A percentile compares a stretch with the other conserved stretches of the same genome.
Evolutionary conservation across 495 filamentous ascomycete genomes (phyloP).

Genomic region (Xylaria cubensis): DNA sequence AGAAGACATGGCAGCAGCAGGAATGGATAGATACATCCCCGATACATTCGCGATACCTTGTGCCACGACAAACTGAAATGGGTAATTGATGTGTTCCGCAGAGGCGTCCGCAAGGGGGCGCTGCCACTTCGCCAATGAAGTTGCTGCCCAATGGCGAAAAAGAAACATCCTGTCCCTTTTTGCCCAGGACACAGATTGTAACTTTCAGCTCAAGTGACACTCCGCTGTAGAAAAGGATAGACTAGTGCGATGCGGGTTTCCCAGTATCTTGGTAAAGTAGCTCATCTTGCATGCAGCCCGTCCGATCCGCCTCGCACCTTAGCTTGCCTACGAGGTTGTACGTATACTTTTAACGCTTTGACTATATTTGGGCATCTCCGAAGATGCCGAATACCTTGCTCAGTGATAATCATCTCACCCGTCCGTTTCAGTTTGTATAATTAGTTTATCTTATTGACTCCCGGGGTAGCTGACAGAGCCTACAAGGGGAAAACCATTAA

Average conservation of each 20-base stretch:
- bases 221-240: background rate
- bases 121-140: constrained; percentile 15
- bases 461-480: background rate
- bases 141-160: constrained; percentile 23
- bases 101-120: background rate
- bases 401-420: background rate
- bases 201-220: constrained; percentile 8
- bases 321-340: background rate
- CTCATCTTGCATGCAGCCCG: constrained; percentile 28
- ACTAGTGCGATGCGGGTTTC: constrained; percentile 13
- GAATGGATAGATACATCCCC: background rate
- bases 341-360: background rate
- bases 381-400: background rate
- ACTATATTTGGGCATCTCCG: background rate
- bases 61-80: background rate
- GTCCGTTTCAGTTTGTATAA: background rate
- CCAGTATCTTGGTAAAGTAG: constrained; percentile 26
- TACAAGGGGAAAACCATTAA: background rate
- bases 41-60: background rate
- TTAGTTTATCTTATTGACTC: background rate
- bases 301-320: constrained; percentile 20
- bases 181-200: constrained; percentile 1
- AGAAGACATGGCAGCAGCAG: constrained; percentile 1
- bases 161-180: constrained; percentile 1
- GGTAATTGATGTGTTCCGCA: background rate